A percentile compares a stretch with the other conserved stretches of the same genome.
Conservation (phyloP, 257 asterid genomes). For the Ophiorrhiza pumila region DNA sequence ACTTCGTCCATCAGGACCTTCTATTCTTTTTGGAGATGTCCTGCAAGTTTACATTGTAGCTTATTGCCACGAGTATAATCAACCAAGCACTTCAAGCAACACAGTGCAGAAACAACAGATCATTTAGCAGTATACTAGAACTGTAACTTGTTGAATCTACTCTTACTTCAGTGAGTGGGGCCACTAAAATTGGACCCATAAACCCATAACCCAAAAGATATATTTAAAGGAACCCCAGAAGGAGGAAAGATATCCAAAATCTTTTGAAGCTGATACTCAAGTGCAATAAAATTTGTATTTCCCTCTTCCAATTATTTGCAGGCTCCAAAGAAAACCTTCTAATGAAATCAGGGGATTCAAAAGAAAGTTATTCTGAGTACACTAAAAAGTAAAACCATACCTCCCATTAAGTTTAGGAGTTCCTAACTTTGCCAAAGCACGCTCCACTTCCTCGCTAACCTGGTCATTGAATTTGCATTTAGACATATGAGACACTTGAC, state of each 20-base stretch:
- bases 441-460: slow-evolving; percentile 99
- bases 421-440: slow-evolving; percentile 87
- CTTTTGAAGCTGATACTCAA: background rate
- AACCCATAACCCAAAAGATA: too few species aligned
- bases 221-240: background rate
- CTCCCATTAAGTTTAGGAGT: slow-evolving; percentile 74
- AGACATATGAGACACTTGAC: slow-evolving; percentile 10
- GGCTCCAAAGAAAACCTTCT: background rate
- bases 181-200: background rate
- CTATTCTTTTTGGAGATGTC: slow-evolving; percentile 84
- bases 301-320: background rate
- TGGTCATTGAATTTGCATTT: slow-evolving; percentile 33
- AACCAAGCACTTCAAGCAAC: slow-evolving; percentile 9
- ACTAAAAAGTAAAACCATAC: slow-evolving; percentile 30
- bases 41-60: slow-evolving; percentile 39
- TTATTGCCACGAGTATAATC: slow-evolving; percentile 17
- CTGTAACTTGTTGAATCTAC: background rate
- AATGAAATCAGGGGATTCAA: background rate
- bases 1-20: slow-evolving; percentile 75
- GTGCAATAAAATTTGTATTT: background rate
- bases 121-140: background rate
- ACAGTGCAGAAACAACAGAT: background rate
- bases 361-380: slow-evolving; percentile 4
- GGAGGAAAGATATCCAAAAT: background rate
- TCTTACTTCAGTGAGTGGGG: background rate